Evolutionary conservation across 2,329 filamentous ascomycete species (phyloP), one percentile per base, ranked within the genome.

Genomic region (Zasmidium citrigriseum): DNA sequence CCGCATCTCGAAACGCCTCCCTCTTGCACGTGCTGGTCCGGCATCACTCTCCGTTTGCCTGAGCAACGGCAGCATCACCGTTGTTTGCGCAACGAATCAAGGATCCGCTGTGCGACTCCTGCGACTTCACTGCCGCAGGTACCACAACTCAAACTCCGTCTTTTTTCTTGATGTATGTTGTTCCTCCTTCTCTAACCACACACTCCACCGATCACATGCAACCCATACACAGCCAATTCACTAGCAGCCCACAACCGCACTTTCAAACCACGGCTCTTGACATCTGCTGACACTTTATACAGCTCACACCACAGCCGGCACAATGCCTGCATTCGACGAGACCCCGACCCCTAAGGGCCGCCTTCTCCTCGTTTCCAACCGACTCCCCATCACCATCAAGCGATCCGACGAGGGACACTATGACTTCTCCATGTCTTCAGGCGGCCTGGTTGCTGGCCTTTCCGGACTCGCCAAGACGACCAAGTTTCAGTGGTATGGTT

Each of bases 401-500:
- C 89, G 91, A 66, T 89, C 89, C 54, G 91, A 95, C 53, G 91
- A 96, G 81, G 93, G 91, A 70, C 89, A 89, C 74, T 99, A 96
- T 80, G 85, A 88, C 71, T 96, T 96, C 76, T 91, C 89, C 73
- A 96, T 97, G 90, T 98, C 93, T 48, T 98, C 95, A 1, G 95
- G 95, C 58, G 95, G 95, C 44, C 85, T 99, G 44, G 95, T 98
- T 70, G 96, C 91, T 52, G 95, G 95, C 20, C 82, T 99, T 61
- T 96, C 91, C 66, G 95, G 95, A 23, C 80, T 98, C 58, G 89
- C 90, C 69, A 97, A 97, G 78, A 89, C 91, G 27, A 96, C 91
- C 23, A 93, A 88, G 67, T 98, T 98, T 77, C 90, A 95, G 76
- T 99, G 95, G 95, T 98, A 98, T 77, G 95, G 95, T 67, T 98